Evolutionary conservation across 2,329 filamentous ascomycete genomes (phyloP).

Genomic region (Aspergillus sp.): DNA sequence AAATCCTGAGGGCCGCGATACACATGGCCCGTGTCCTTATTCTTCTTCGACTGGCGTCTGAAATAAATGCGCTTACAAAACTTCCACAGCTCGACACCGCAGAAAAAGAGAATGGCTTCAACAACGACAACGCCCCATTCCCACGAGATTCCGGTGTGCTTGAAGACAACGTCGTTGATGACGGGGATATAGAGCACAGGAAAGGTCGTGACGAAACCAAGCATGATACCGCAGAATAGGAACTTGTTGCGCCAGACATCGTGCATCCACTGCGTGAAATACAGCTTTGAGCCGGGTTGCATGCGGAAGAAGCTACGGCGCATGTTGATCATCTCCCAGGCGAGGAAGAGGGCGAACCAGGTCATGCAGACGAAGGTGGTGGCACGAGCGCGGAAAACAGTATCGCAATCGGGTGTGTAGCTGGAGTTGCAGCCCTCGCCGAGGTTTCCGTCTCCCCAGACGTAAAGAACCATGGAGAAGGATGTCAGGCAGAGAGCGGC

Average conservation of each 20-base stretch:
- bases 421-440: constrained; percentile 61
- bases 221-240: constrained; percentile 64
- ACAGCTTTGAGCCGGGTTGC: constrained; percentile 61
- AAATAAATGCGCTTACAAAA: constrained; percentile 62
- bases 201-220: constrained; percentile 59
- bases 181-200: constrained; percentile 68
- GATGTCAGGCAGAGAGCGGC: constrained; percentile 64
- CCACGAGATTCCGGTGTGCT: constrained; percentile 65
- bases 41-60: constrained; percentile 29
- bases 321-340: constrained; percentile 75
- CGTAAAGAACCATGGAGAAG: constrained; percentile 66
- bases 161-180: constrained; percentile 65
- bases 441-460: constrained; percentile 60
- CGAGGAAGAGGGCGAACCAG: constrained; percentile 74
- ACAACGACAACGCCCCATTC: constrained; percentile 70
- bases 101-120: constrained; percentile 61
- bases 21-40: constrained; percentile 1
- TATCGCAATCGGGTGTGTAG: constrained; percentile 57
- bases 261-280: constrained; percentile 65
- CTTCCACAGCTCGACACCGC: constrained; percentile 66
- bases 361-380: constrained; percentile 74
- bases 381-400: constrained; percentile 69
- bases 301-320: constrained; percentile 74
- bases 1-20: constrained; percentile 20
- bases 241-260: constrained; percentile 73